phyloP scores from a whole-genome alignment of 2,329 filamentous ascomycete species.

The Aspergillus ruber region DNA sequence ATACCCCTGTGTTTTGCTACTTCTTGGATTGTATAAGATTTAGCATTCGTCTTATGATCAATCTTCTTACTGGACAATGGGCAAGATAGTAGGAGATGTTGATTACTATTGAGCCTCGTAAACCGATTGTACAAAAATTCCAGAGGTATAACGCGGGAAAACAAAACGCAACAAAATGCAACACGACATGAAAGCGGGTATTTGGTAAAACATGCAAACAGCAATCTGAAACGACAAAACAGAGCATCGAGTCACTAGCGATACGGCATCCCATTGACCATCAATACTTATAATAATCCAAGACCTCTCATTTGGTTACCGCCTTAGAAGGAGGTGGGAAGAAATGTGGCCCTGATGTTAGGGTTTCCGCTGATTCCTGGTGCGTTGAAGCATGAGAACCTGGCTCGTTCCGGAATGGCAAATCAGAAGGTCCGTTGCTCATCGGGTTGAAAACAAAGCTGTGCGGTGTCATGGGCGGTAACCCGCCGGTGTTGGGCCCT shows the following conservation, averaged over 20 bases:
- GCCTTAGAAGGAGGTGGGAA: slow-evolving; percentile 34
- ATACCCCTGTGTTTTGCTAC: slow-evolving; percentile 9
- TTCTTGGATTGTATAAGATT: not conserved
- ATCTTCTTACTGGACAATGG: not conserved
- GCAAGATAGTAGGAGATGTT: not conserved
- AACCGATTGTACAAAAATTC: not conserved
- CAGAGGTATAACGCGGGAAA: slow-evolving; percentile 11
- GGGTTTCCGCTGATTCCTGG: slow-evolving; percentile 14
- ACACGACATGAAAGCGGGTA: not conserved
- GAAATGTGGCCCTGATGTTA: slow-evolving; percentile 10
- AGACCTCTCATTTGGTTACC: slow-evolving; percentile 14
- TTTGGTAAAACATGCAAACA: too few species aligned
- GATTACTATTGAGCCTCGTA: not conserved
- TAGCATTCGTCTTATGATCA: not conserved
- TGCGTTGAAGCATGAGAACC: slow-evolving; percentile 11
- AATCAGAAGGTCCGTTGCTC: slow-evolving; percentile 29
- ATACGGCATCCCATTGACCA: too few species aligned
- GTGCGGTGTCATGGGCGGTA: slow-evolving; percentile 37
- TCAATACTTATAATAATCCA: not conserved
- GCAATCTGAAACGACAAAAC: too few species aligned
- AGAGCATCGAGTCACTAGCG: too few species aligned
- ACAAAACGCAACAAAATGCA: slow-evolving; percentile 2
- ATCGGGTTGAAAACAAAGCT: slow-evolving; percentile 38
- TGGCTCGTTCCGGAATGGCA: slow-evolving; percentile 34
- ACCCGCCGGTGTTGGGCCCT: slow-evolving; percentile 19